Evolutionary conservation across 2,329 filamentous ascomycete species (phyloP).

Genomic region (Venturiaceae sp.): DNA sequence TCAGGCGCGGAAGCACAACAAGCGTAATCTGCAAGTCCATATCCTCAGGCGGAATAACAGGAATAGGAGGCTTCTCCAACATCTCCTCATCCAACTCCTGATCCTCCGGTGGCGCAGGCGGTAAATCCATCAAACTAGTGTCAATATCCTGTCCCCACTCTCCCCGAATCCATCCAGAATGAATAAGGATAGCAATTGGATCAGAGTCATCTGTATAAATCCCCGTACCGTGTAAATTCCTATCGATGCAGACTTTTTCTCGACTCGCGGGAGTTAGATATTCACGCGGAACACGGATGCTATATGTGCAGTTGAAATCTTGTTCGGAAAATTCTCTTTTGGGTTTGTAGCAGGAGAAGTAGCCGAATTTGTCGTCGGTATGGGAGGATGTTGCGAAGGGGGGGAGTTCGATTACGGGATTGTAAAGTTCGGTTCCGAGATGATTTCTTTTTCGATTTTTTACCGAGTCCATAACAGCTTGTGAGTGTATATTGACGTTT

Average conservation of each 20-base stretch:
- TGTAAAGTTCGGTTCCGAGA: conserved; percentile 76
- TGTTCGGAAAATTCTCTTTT: conserved; percentile 68
- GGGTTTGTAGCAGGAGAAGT: conserved; percentile 54
- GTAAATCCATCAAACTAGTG: conserved; percentile 45
- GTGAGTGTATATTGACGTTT: conserved; percentile 57
- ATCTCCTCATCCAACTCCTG: conserved; percentile 18
- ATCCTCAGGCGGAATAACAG: conserved; percentile 53
- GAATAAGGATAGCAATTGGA: conserved; percentile 83
- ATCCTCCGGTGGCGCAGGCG: conserved; percentile 32
- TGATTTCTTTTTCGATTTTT: conserved; percentile 64
- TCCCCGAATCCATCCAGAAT: conserved; percentile 84
- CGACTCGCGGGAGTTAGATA: conserved; percentile 62
- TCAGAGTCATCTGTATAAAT: conserved; percentile 96
- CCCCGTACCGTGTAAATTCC: conserved; percentile 85
- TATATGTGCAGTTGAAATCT: conserved; percentile 77
- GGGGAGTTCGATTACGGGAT: conserved; percentile 49
- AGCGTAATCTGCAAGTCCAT: conserved; percentile 83
- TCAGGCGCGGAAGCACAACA: conserved; percentile 68
- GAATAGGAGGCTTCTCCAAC: conserved; percentile 34
- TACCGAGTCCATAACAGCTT: conserved; percentile 63
- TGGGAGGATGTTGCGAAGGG: conserved; percentile 22
- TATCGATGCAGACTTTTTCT: conserved; percentile 72
- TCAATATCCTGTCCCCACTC: conserved; percentile 78
- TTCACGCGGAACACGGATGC: conserved; percentile 72
- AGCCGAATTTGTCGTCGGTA: conserved; percentile 44